phyloP scores from a whole-genome alignment of 176 grass and related monocot genomes.

The Phyllostachys edulis region DNA sequence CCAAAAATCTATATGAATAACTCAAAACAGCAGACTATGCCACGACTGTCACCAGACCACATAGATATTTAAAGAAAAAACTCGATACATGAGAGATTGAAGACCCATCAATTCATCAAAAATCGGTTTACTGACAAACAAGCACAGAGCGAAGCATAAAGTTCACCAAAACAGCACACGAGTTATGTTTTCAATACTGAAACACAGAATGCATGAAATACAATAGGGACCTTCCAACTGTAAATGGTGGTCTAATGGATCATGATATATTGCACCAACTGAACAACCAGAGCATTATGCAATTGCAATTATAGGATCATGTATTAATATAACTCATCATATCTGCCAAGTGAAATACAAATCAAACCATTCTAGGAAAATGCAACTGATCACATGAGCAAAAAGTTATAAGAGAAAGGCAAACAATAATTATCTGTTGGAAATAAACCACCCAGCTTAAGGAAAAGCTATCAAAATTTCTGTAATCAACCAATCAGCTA shows the following conservation, averaged over 20 bases:
- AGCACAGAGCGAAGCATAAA: background rate
- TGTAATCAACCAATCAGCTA: background rate
- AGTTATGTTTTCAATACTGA: background rate
- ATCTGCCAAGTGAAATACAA: conserved; percentile 1
- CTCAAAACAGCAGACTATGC: background rate
- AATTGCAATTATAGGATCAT: background rate
- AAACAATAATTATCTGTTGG: background rate
- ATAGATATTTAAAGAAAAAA: background rate
- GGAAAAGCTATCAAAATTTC: background rate
- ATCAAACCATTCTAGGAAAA: background rate
- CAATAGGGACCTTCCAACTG: no score
- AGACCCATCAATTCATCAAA: conserved; percentile 15
- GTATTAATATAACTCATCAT: background rate
- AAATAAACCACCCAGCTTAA: conserved; percentile 15
- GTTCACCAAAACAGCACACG: background rate
- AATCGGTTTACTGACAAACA: background rate
- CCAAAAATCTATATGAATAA: background rate
- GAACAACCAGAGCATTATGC: background rate
- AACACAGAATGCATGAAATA: background rate
- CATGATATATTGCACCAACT: background rate
- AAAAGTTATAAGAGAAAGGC: background rate
- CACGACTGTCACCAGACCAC: conserved; percentile 1
- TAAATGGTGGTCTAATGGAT: background rate
- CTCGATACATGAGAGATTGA: background rate
- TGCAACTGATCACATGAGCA: background rate